Conservation (phyloP, 148 eudicot genomes). For the Camellia granthamiana region DNA sequence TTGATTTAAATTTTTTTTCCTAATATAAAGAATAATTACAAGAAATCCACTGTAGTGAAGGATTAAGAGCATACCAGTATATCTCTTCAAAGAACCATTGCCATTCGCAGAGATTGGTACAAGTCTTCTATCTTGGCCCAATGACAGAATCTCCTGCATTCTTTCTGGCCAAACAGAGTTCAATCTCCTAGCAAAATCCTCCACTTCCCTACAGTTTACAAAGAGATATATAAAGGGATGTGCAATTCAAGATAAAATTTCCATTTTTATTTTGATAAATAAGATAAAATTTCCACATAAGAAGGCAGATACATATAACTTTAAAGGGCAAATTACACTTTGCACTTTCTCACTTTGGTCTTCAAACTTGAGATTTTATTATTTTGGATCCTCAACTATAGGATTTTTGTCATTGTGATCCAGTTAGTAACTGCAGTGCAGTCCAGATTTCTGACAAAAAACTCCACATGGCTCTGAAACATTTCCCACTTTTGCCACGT, state of each 20-base stretch:
- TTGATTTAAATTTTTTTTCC: not conserved
- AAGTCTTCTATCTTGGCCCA: slow-evolving; percentile 53
- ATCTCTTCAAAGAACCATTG: slow-evolving; percentile 42
- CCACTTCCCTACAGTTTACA: slow-evolving; percentile 61
- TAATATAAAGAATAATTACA: not conserved
- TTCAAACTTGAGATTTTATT: no score
- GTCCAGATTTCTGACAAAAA: no score
- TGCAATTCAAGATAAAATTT: not conserved
- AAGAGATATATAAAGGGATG: not conserved
- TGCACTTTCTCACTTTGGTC: no score
- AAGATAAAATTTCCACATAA: not conserved
- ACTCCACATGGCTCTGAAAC: no score
- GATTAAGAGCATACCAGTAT: slow-evolving; percentile 28
- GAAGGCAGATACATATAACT: not conserved
- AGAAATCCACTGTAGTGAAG: not conserved
- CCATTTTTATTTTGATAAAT: no score
- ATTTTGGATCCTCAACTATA: no score
- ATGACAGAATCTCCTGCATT: slow-evolving; percentile 59
- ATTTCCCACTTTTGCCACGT: no score
- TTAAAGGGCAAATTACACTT: no score
- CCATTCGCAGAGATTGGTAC: slow-evolving; percentile 35
- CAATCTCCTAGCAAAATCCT: slow-evolving; percentile 82
- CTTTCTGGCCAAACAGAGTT: slow-evolving; percentile 83
- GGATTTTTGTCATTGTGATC: no score
- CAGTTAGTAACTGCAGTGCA: no score